phyloP scores from a whole-genome alignment of 1,284 basidiomycete species.

The Pseudozyma sp. region DNA sequence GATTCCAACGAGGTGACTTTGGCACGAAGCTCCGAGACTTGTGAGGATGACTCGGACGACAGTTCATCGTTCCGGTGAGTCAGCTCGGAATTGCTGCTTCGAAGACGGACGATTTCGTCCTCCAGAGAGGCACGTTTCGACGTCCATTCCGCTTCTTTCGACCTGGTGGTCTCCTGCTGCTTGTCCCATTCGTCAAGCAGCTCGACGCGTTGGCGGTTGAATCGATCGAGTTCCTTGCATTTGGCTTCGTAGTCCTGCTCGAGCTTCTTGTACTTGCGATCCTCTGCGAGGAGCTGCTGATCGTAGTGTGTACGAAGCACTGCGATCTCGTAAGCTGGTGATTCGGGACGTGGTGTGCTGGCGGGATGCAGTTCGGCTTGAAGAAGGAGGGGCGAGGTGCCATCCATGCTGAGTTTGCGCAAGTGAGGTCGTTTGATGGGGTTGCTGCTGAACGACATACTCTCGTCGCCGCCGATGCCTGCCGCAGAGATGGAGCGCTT shows the following conservation, averaged over 20 bases:
- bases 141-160: slow-evolving; percentile 46
- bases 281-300: slow-evolving; percentile 51
- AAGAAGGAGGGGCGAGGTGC: slow-evolving; percentile 34
- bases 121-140: slow-evolving; percentile 32
- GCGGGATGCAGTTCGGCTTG: slow-evolving; percentile 36
- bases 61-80: slow-evolving; percentile 30
- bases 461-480: slow-evolving; percentile 26
- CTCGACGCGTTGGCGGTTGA: slow-evolving; percentile 59
- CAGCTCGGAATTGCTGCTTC: slow-evolving; percentile 40
- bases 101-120: slow-evolving; percentile 39
- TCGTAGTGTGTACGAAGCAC: slow-evolving; percentile 58
- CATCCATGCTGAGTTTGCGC: slow-evolving; percentile 42
- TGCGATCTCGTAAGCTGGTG: slow-evolving; percentile 49
- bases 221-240: slow-evolving; percentile 58
- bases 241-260: slow-evolving; percentile 54
- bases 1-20: slow-evolving; percentile 27
- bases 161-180: slow-evolving; percentile 35
- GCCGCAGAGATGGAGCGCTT: slow-evolving; percentile 40
- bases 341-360: slow-evolving; percentile 29
- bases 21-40: slow-evolving; percentile 15
- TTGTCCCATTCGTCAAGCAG: slow-evolving; percentile 61
- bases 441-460: slow-evolving; percentile 20
- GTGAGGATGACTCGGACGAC: slow-evolving; percentile 9
- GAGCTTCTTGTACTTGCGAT: slow-evolving; percentile 54
- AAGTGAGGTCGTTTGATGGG: slow-evolving; percentile 30